Conservation (phyloP, 106 monocot species). For the Triglochin maritima region DNA sequence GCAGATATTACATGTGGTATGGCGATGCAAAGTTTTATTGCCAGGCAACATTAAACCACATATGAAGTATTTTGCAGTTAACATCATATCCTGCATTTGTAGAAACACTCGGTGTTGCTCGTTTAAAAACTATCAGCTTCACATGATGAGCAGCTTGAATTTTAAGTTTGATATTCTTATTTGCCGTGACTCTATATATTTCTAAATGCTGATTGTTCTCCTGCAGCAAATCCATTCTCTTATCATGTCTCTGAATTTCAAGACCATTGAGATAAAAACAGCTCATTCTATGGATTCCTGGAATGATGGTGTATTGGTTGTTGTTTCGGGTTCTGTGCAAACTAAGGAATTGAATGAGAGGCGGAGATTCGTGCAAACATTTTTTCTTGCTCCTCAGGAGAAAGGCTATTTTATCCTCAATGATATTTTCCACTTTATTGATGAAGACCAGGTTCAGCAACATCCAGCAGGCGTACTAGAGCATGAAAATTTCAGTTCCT, state of each 20-base stretch:
- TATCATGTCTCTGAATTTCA: conserved; percentile 27
- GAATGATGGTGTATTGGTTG: conserved; percentile 48
- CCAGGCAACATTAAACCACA: too few relatives aligned
- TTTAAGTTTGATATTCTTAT: neutral
- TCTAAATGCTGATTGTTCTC: neutral
- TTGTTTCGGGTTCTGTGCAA: conserved; percentile 50
- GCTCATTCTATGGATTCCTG: conserved; percentile 59
- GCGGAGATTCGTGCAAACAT: conserved; percentile 53
- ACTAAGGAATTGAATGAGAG: conserved; percentile 21
- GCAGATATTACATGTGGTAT: too few relatives aligned
- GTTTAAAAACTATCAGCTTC: too few relatives aligned
- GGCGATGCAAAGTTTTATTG: too few relatives aligned
- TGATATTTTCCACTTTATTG: conserved; percentile 57
- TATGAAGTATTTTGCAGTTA: too few relatives aligned
- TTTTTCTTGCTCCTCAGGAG: conserved; percentile 69
- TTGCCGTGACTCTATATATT: neutral
- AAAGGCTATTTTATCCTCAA: conserved; percentile 71
- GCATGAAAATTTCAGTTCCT: conserved; percentile 25
- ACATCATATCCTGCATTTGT: too few relatives aligned
- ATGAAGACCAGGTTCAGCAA: conserved; percentile 28
- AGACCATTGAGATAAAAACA: conserved; percentile 51
- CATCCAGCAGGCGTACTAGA: conserved; percentile 22
- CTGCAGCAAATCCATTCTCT: conserved; percentile 25
- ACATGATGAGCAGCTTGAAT: too few relatives aligned
- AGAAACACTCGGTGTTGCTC: too few relatives aligned